Evolutionary conservation across 2,329 filamentous ascomycete genomes (phyloP), one percentile per base, ranked within the genome.

Genomic region (Madurella fahalii): DNA sequence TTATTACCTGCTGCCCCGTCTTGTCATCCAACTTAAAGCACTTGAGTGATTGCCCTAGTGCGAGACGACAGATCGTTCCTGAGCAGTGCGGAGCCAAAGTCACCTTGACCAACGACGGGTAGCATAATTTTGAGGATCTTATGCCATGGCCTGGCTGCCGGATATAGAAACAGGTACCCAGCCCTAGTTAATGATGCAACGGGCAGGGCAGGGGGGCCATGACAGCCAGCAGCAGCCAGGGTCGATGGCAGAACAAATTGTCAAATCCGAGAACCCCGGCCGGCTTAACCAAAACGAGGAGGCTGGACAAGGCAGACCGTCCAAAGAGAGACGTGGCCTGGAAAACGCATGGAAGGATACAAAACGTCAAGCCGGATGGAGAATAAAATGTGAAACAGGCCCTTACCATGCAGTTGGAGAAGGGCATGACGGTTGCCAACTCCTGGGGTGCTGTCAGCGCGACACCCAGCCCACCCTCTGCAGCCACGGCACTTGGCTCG

Each of bases 61-160:
- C 72, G 71, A 76, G 74, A 77, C 72, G 64, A 67, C 47, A 69
- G 73, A 71, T 70, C 67, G 75, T 77, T 74, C 72, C 73, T 72
- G 71, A 72, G 68, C 66, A 64, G 60, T 70, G 70, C 69, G 71
- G 71, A 71, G 70, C 69, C 68, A 67, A 67, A 66, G 68, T 70
- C 68, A 72, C 71, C 70, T 74, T 73, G 73, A 66, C 72, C 69
- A 72, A 72, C 71, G 74, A 75, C 73, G 71, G 71, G 74, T 72
- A 75, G 76, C 73, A 80, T 79, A 80, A 80, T 78, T 79, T 79
- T 77, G 77, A 72, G 70, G 74, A 78, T 79, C 75, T 80, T 80
- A 81, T 80, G 77, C 76, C 74, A 77, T 77, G 72, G 72, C 68
- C 66, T 68, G 67, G 69, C 69, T 74, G 69, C 74, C 72, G 70